Evolutionary conservation across 345 rosid species (phyloP), one percentile per base, ranked within the genome.

Genomic region (Euphorbia pulcherrima): DNA sequence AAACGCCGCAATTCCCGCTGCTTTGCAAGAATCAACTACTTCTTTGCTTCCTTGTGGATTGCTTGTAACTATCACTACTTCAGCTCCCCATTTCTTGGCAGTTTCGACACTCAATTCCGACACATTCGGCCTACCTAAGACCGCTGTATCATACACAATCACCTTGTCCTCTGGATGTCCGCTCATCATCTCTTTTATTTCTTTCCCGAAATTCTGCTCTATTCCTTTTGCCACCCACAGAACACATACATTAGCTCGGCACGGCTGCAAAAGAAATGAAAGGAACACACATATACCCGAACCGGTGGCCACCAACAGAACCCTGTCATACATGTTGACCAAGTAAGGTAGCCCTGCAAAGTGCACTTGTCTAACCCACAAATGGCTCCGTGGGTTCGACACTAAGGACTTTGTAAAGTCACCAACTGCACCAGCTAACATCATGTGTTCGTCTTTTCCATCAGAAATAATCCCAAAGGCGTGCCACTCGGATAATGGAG

Each of bases 401-500:
- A 86, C 87, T 48, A 92, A 62, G 6, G 87, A 84, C 71, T 83
- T 89, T 0, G 96, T 92, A 73, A 86, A 89, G 73, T 92, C 96
- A 0, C 97, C 97, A 4, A 89, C 97, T 8, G 96, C 94, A 27
- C 96, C 96, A 0, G 94, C 92, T 2, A 92, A 81, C 97, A 92
- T 89, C 96, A 89, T 80, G 81, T 92, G 97, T 23, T 82, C 87
- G 4, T 71, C 62, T 79, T 89, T 83, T n/a, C 85, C 84, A 28
- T 88, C 83, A 1, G 96, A 89, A 52, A 92, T 89, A 0, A 86
- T 89, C 8, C 97, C 97, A 27, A 92, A 92, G 20, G 96, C 92
- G 16, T 92, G 97, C 97, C 97, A 92, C 70, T 92, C 97, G 0
- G 92, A 92, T 5, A 92, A 75, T 9, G 96, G 97, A 3, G 96